Evolutionary conservation across 1,284 basidiomycete genomes (phyloP).

Genomic region (Coniophora puteana): DNA sequence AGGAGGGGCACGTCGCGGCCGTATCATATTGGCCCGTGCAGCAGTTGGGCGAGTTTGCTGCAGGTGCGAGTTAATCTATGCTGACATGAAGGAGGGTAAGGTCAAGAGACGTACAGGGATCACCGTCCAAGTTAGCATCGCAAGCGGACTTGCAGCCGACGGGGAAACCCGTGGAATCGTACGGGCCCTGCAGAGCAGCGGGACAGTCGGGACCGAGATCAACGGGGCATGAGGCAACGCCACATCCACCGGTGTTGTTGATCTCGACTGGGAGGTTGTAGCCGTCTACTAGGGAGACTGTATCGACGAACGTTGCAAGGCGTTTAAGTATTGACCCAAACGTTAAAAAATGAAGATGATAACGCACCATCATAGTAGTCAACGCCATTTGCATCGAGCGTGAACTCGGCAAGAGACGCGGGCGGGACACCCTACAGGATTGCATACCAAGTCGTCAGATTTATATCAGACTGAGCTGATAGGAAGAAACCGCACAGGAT

Average conservation of each 20-base stretch:
- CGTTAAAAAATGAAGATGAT: too few species aligned
- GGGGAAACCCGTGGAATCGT: slow-evolving; percentile 35
- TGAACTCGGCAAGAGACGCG: slow-evolving; percentile 59
- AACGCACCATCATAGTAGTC: slow-evolving; percentile 27
- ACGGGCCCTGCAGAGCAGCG: slow-evolving; percentile 35
- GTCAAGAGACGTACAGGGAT: slow-evolving; percentile 29
- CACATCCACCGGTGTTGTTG: slow-evolving; percentile 36
- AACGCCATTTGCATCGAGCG: slow-evolving; percentile 27
- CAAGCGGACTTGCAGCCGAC: slow-evolving; percentile 53
- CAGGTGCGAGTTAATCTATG: not conserved
- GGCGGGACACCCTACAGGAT: slow-evolving; percentile 49
- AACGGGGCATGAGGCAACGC: slow-evolving; percentile 36
- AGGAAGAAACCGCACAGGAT: slow-evolving; percentile 34
- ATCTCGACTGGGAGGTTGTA: slow-evolving; percentile 46
- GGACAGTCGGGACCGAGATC: slow-evolving; percentile 45
- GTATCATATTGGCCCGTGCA: slow-evolving; percentile 36
- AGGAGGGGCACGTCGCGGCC: slow-evolving; percentile 37
- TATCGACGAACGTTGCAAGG: slow-evolving; percentile 4
- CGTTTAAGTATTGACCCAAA: too few species aligned
- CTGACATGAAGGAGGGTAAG: not conserved
- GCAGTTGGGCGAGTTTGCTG: slow-evolving; percentile 32
- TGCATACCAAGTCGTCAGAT: not conserved
- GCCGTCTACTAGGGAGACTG: slow-evolving; percentile 42
- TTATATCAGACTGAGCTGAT: not conserved
- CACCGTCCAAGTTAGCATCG: slow-evolving; percentile 35